These are phyloP conservation scores for Trifolium dubium DNA, from an alignment of 306 rosid genomes.

Conservation along the genomic window DNA sequence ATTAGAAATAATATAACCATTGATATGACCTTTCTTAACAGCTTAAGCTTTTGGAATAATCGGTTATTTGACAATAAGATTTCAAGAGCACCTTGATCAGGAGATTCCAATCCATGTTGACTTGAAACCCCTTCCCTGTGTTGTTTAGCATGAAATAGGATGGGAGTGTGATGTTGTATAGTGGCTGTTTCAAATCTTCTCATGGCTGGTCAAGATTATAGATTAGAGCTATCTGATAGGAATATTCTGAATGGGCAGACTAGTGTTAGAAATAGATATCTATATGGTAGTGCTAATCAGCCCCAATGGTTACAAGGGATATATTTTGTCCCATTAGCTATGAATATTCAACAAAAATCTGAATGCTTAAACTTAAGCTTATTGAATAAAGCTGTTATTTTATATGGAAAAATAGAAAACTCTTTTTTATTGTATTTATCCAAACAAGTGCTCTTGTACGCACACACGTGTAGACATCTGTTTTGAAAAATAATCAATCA, in stretches of 20 bases:
- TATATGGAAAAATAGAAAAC: neutral
- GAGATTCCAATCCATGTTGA: neutral
- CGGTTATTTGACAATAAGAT: neutral
- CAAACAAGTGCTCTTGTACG: neutral
- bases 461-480: neutral
- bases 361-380: neutral
- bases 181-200: neutral
- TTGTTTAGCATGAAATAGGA: neutral
- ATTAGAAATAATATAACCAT: too few relatives aligned
- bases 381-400: neutral
- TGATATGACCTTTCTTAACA: too few relatives aligned
- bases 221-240: neutral
- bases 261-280: neutral
- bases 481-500: neutral
- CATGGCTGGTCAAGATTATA: neutral
- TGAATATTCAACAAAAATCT: neutral
- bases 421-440: neutral
- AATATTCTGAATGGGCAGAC: conserved; percentile 3
- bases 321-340: neutral
- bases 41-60: too few relatives aligned
- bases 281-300: neutral
- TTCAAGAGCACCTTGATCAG: neutral
- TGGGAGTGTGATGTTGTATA: neutral
- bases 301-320: conserved; percentile 7
- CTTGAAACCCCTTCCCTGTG: neutral